A percentile compares a stretch with the other conserved stretches of the same genome.
Evolutionary conservation across 176 grass and related monocot species (phyloP).

Genomic region (Chrysopogon serrulatus): DNA sequence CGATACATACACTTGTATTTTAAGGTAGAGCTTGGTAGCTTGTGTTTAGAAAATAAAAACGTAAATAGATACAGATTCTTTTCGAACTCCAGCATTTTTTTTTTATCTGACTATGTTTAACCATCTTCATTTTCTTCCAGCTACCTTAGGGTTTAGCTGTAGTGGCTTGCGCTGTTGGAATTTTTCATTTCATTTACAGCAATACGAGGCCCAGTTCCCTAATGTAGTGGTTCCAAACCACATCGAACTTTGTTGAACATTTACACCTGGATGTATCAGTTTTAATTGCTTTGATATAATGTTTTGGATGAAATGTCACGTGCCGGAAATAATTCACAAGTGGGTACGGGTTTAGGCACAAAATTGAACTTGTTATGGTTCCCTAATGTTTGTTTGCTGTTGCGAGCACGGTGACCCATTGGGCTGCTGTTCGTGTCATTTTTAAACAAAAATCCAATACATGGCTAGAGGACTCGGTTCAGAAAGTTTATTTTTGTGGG

Average conservation of each 20-base stretch:
- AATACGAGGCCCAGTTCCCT: conserved; percentile 9
- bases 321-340: background rate
- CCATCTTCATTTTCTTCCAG: conserved; percentile 17
- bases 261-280: background rate
- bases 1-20: conserved; percentile 51
- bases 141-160: conserved; percentile 23
- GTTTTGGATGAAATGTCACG: background rate
- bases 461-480: too few species aligned
- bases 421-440: too few species aligned
- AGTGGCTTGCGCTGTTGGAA: conserved; percentile 13
- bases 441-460: too few species aligned
- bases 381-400: too few species aligned
- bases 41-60: conserved; percentile 64
- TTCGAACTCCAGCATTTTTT: conserved; percentile 30
- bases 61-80: conserved; percentile 68
- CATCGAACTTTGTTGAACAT: background rate
- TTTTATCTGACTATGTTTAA: conserved; percentile 40
- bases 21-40: conserved; percentile 37
- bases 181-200: conserved; percentile 7
- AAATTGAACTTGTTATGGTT: too few species aligned
- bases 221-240: background rate
- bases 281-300: background rate
- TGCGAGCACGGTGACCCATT: too few species aligned
- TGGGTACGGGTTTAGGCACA: too few species aligned
- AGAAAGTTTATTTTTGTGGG: too few species aligned